phyloP scores from a whole-genome alignment of 345 rosid genomes.

The Aethionema arabicum region DNA sequence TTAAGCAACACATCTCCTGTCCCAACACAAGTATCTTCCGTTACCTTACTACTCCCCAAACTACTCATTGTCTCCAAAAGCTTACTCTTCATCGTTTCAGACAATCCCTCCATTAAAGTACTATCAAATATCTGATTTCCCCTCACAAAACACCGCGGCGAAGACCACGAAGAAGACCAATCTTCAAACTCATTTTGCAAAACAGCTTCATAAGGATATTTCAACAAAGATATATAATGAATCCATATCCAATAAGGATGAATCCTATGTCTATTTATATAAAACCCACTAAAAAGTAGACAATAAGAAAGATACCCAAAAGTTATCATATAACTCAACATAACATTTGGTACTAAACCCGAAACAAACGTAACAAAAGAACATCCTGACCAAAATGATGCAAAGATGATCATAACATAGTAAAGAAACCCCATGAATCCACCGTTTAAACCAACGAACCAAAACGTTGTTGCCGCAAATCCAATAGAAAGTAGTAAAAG shows the following conservation, averaged over 20 bases:
- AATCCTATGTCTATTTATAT: slow-evolving; percentile 62
- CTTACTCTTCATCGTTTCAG: slow-evolving; percentile 42
- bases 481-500: slow-evolving; percentile 56
- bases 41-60: slow-evolving; percentile 48
- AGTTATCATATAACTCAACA: slow-evolving; percentile 72
- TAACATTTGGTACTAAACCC: slow-evolving; percentile 66
- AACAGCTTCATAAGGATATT: slow-evolving; percentile 75
- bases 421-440: slow-evolving; percentile 58
- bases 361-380: slow-evolving; percentile 85
- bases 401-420: slow-evolving; percentile 54
- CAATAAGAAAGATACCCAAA: slow-evolving; percentile 70
- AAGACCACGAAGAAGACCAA: slow-evolving; percentile 23
- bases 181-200: slow-evolving; percentile 61
- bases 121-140: slow-evolving; percentile 76
- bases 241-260: slow-evolving; percentile 80
- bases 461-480: slow-evolving; percentile 66
- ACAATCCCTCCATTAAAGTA: slow-evolving; percentile 48
- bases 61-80: slow-evolving; percentile 52
- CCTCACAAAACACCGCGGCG: slow-evolving; percentile 56
- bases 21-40: slow-evolving; percentile 63
- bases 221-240: slow-evolving; percentile 80
- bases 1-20: slow-evolving; percentile 56
- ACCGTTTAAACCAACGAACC: slow-evolving; percentile 69
- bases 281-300: slow-evolving; percentile 87
- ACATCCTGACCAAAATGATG: slow-evolving; percentile 83